Base-by-base conservation (phyloP, 169 alveolate species). In the Cryptosporidium sp. region DNA sequence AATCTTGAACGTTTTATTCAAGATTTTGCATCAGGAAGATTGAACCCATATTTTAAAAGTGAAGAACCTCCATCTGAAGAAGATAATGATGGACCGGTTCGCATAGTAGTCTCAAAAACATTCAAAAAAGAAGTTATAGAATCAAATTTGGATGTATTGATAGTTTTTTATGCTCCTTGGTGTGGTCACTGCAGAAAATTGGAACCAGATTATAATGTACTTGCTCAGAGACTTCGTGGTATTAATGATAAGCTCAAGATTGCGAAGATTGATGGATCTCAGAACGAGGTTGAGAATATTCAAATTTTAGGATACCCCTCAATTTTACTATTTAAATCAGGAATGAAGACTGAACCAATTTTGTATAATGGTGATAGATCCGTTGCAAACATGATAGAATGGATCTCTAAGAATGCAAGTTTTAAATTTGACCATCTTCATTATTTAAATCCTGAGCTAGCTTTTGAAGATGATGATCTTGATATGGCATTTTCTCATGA, bases 171-270 rank as follows among this genome's bases (percentile, higher is more conserved):
- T 55, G 96, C 98, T 39, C 96, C 96, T 35, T 93, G 97, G 97
- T 96, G 98, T 69, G 97, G 96, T 14, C 97, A 94, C 93, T 96
- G 98, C 80, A 94, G 96, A 89, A 68, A 91, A 23, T 59, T 96
- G 58, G 95, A 94, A 41, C 96, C 97, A 48, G 96, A 96, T 84
- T 96, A 91, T 39, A 61, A 80, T 62, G n/a, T 58, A n/a, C 89
- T 80, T 59, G 89, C 80, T 35, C 74, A 61, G n/a, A 80, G 89
- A 62, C 55, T 80, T 26, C 73, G 70, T 23, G 75, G 75, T 16
- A 59, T 80, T 29, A 80, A n/a, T 51, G 74, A 58, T 61, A 86
- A 69, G 7, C 71, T 86, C 21, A 74, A 52, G 58, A 71, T 86
- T n/a, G 92, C 86, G 4, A 86, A 86, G 50, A 71, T 86, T n/a